Conservation (phyloP, 75 land plant species). For the Sequoiadendron giganteum region DNA sequence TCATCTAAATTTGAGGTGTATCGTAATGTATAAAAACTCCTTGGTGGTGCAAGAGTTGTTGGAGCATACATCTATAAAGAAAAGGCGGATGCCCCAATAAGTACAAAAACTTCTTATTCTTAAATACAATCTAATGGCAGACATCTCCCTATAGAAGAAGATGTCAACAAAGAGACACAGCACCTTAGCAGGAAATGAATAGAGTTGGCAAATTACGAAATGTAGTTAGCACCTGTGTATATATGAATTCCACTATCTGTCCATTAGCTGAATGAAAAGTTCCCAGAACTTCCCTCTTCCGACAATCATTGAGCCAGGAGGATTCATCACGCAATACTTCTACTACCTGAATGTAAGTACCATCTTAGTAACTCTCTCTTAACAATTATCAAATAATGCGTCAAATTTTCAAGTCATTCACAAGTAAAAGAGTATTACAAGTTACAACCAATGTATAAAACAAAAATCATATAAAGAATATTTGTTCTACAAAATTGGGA, state of each 20-base stretch:
- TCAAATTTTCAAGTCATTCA: background rate
- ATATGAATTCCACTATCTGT: slow-evolving; percentile 34
- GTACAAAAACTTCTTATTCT: background rate
- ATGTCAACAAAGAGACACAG: background rate
- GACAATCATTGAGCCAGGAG: slow-evolving; percentile 42
- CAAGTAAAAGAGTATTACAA: background rate
- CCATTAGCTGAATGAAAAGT: slow-evolving; percentile 33
- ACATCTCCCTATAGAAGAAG: background rate
- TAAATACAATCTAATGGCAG: slow-evolving; percentile 16
- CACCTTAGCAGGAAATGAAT: background rate
- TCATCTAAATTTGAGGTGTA: slow-evolving; percentile 40
- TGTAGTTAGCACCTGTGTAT: slow-evolving; percentile 33
- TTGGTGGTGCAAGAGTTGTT: slow-evolving; percentile 41
- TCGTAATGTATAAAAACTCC: slow-evolving; percentile 43
- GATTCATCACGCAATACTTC: slow-evolving; percentile 38
- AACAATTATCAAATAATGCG: background rate
- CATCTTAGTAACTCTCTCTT: background rate
- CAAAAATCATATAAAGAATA: background rate
- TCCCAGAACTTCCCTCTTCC: slow-evolving; percentile 31
- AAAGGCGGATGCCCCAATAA: background rate
- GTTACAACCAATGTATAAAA: background rate
- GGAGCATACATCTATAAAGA: slow-evolving; percentile 45
- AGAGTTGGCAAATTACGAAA: background rate
- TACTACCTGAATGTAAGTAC: slow-evolving; percentile 20
- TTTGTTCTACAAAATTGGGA: background rate